Conservation (phyloP, 345 rosid genomes). For the Populus pruinosa region DNA sequence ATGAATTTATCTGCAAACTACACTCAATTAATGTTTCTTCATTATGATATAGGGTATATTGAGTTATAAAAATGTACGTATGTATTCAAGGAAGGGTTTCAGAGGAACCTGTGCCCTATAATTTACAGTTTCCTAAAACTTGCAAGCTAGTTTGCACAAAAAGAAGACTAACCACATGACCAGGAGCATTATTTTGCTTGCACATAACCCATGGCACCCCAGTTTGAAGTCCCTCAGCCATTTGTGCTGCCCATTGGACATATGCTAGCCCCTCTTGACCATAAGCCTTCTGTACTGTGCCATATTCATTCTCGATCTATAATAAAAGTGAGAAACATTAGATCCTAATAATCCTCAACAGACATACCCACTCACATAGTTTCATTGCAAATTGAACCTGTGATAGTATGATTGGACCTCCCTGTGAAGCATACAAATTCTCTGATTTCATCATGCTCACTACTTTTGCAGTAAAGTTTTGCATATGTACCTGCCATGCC, state of each 20-base stretch:
- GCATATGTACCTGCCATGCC: conserved; percentile 53
- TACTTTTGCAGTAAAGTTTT: conserved; percentile 48
- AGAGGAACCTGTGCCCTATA: too few species aligned
- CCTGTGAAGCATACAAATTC: conserved; percentile 70
- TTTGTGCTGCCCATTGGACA: conserved; percentile 65
- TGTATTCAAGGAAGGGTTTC: too few species aligned
- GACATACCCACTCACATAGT: not conserved
- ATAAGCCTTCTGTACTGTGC: conserved; percentile 48
- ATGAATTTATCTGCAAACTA: conserved; percentile 59
- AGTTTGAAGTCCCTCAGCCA: conserved; percentile 68
- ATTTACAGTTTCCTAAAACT: too few species aligned
- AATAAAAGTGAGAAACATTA: conserved; percentile 1
- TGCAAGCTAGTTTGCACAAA: not conserved
- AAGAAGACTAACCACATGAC: conserved; percentile 60
- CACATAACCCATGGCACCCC: conserved; percentile 96
- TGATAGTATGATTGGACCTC: conserved; percentile 84
- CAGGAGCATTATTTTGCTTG: conserved; percentile 82
- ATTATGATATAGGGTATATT: not conserved
- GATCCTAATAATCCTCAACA: not conserved
- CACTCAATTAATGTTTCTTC: not conserved
- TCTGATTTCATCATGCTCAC: conserved; percentile 69
- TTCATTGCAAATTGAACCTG: conserved; percentile 40
- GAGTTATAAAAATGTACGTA: not conserved
- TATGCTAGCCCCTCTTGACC: conserved; percentile 53
- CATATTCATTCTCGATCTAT: conserved; percentile 84